Evolutionary conservation across 2,329 filamentous ascomycete species (phyloP), one percentile per base, ranked within the genome.

Genomic region (Clarireedia sp.): DNA sequence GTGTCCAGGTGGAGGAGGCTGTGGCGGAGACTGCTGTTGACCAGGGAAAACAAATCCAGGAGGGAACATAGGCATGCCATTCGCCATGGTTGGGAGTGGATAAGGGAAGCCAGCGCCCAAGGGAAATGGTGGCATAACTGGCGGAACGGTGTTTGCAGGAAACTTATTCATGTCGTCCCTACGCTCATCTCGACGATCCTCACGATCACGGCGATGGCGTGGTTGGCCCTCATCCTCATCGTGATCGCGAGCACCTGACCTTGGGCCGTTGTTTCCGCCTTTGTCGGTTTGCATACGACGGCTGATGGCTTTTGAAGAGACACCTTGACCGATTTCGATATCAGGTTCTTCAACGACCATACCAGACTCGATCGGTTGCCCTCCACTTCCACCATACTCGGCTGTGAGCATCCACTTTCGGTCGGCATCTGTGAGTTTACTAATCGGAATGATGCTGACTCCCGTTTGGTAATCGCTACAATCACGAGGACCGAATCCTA

Each of bases 341-440:
- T 99, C 94, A 3, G 94, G 94, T 72, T 99, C 94, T 70, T 99
- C 94, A 24, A 99, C 87, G 6, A 91, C 87, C 73, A 99, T 82
- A 43, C 91, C 90, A 14, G 81, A 77, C 67, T 90, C 86, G 58
- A 99, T 89, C 2, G 83, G 75, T 55, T 81, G 80, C 54, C 92
- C 94, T 55, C 92, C 94, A 59, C 89, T 96, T 54, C 94, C 94
- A 62, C 94, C 94, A 68, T 86, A 96, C 62, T 95, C 89, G 12
- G 94, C 95, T 37, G 85, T 96, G 61, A 96, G 74, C 78, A 97
- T 90, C 94, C 94, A 99, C 72, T 97, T 96, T 59, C 89, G 83
- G 73, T 99, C 94, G 24, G 94, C 94, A 64, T 99, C 94, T 1
- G 94, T 99, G 55, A 99, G 81, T 65, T 91, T 87, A 64, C 86